Percentiles rank a stretch among this genome's conserved stretches.
Conservation (phyloP, 345 rosid species). For the Passiflora organensis region DNA sequence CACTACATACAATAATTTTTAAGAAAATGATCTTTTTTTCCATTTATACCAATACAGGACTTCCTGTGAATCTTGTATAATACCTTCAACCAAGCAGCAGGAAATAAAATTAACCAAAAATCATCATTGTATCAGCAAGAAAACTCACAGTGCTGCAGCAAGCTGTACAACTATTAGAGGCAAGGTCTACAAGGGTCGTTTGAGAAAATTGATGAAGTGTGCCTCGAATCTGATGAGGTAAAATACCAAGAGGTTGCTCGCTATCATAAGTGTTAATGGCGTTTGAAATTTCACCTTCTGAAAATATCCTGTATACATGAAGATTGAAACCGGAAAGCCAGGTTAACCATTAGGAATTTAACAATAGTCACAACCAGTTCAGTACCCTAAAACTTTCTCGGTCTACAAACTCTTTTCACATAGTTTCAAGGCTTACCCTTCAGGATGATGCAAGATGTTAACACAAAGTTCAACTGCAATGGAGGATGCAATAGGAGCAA, state of each 20-base stretch:
- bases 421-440: slow-evolving; percentile 47
- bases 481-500: slow-evolving; percentile 92
- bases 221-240: slow-evolving; percentile 95
- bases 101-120: background rate
- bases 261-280: slow-evolving; percentile 33
- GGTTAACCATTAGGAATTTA: slow-evolving; percentile 3
- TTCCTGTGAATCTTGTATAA: too few relatives aligned
- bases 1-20: too few relatives aligned
- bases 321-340: slow-evolving; percentile 7
- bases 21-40: too few relatives aligned
- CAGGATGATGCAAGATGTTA: slow-evolving; percentile 77
- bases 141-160: slow-evolving; percentile 81
- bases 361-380: background rate
- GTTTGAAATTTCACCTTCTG: slow-evolving; percentile 55
- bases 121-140: too few relatives aligned
- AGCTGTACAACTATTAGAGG: slow-evolving; percentile 87
- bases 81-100: background rate
- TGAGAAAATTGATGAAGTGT: slow-evolving; percentile 75
- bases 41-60: too few relatives aligned
- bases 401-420: background rate
- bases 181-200: slow-evolving; percentile 71
- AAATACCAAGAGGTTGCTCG: slow-evolving; percentile 78
- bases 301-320: slow-evolving; percentile 44
- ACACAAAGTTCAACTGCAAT: slow-evolving; percentile 85
- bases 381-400: background rate